These are phyloP conservation scores for Colletotrichum gigasporum DNA, from an alignment of 2,329 filamentous ascomycete genomes.

Conservation along the genomic window DNA sequence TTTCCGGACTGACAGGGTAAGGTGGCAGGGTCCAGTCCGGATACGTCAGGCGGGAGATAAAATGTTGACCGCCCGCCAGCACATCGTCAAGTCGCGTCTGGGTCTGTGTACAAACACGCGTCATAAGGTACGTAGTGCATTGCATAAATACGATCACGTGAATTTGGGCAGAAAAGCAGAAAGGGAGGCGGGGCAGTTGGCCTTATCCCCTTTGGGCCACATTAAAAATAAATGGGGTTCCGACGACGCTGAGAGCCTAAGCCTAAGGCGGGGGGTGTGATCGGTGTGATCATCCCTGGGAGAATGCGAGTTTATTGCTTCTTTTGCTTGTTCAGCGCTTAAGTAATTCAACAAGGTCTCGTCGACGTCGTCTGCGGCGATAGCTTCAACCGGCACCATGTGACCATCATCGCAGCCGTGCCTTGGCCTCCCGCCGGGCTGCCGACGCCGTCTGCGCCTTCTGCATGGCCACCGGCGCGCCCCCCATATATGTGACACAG, in stretches of 20 bases:
- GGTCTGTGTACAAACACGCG: slow-evolving; percentile 23
- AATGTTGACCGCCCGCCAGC: slow-evolving; percentile 21
- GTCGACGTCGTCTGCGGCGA: not conserved
- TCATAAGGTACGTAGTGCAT: slow-evolving; percentile 22
- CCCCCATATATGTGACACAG: not conserved
- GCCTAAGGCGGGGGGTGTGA: too few species aligned
- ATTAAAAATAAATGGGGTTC: not conserved
- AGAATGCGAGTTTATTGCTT: not conserved
- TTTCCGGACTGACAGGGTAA: slow-evolving; percentile 16
- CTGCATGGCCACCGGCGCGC: not conserved
- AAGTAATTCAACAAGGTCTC: too few species aligned
- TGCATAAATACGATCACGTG: slow-evolving; percentile 29
- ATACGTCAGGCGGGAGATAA: slow-evolving; percentile 11
- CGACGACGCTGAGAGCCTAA: not conserved
- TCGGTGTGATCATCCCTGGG: not conserved
- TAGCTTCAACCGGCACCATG: too few species aligned
- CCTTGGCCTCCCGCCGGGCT: not conserved
- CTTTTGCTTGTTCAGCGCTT: not conserved
- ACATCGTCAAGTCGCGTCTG: slow-evolving; percentile 23
- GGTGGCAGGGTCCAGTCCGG: slow-evolving; percentile 19
- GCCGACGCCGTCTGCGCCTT: not conserved
- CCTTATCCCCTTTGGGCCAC: too few species aligned
- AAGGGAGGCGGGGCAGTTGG: slow-evolving; percentile 16
- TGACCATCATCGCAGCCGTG: not conserved
- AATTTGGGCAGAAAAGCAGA: not conserved